Base-by-base conservation (phyloP, 257 asterid species). In the Capsicum baccatum region DNA sequence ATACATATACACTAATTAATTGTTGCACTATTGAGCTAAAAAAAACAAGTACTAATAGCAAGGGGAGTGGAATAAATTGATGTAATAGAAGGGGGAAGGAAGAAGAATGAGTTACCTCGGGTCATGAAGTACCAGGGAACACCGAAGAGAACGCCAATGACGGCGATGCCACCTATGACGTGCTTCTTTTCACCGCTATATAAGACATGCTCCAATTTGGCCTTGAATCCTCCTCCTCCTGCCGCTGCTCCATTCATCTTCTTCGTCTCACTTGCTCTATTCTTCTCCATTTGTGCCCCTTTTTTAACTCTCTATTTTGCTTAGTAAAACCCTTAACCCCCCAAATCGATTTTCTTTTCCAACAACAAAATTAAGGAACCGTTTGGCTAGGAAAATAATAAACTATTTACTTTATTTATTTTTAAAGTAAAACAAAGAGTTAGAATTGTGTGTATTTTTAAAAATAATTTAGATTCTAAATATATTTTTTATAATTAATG, bases 161-260 rank as follows among this genome's bases (percentile, higher is more conserved):
- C 86, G 83, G 92, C 97, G 85, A 96, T 93, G 48, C 99, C 99
- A 2, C 92, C 98, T 8, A 84, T 5, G 50, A 96, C 98, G 84
- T 96, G 97, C 91, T 90, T 96, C 93, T 89, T 93, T 35, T 96
- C 99, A 16, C 99, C 99, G 80, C 98, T 95, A 90, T 94, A 91
- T 11, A 92, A 50, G 84, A 79, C 85, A 83, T 91, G 90, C 0
- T 92, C 92, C 90, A 94, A n/a, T 88, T 86, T 94, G 13, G 93
- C 90, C 85, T 93, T 88, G 83, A 96, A 92, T 14, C 98, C 97
- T 55, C 92, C 86, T 35, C 87, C 88, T 64, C 89, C 89, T 3
- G 86, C 33, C 33, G 33, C 33, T 1, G 33, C 33, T 26, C 33
- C 87, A 76, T 83, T 84, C 78, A 89, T 54, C 69, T 88, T 90